Base-by-base conservation (phyloP, 2,329 filamentous ascomycete genomes). In the Fusarium lateritium region DNA sequence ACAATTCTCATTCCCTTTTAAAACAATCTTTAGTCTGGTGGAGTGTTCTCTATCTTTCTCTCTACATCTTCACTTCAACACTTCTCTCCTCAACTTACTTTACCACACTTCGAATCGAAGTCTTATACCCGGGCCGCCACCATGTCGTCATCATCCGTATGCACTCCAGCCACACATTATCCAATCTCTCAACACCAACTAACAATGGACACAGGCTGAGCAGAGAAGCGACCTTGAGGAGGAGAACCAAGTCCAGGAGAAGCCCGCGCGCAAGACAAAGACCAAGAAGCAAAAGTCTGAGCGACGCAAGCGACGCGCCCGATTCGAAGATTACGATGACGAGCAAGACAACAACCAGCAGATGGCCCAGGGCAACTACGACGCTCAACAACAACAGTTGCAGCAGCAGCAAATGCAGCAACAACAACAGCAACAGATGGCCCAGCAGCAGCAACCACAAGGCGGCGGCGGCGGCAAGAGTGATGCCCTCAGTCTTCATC, bases 401-500 rank as follows among this genome's bases (percentile, higher is more conserved):
- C 67, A 67, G 39, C 66, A 62, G 31, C 62, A 69, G 17, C 66
- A 66, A 11, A 59, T 57, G 7, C 65, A 69, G 21, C 66, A 69
- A 15, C 66, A 56, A 14, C 61, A 66, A 15, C 52, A 60, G 15
- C 62, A 70, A 8, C 49, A 59, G 28, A 31, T 45, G 40, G 38
- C 44, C 7, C 64, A 69, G 22, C 71, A 71, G 11, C 47, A 53
- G 10, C 61, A 72, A 21, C 66, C 67, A 24, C 43, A 60, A 21
- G 43, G 45, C 6, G 65, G 67, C 3, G 71, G 70, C 6, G 65
- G 69, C 7, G 70, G 69, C 22, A 71, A 67, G 51, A 73, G 65
- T 36, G 71, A 74, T 14, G 69, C 72, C 9, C 80, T 94, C 74
- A 90, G 90, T 76, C 79, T 96, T 72, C 87, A 89, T 47, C 82